A percentile compares a stretch with the other conserved stretches of the same genome.
These are phyloP conservation scores for Suhomyces anneliseae DNA, from an alignment of 1,139 yeast genomes.

Conservation along the genomic window DNA sequence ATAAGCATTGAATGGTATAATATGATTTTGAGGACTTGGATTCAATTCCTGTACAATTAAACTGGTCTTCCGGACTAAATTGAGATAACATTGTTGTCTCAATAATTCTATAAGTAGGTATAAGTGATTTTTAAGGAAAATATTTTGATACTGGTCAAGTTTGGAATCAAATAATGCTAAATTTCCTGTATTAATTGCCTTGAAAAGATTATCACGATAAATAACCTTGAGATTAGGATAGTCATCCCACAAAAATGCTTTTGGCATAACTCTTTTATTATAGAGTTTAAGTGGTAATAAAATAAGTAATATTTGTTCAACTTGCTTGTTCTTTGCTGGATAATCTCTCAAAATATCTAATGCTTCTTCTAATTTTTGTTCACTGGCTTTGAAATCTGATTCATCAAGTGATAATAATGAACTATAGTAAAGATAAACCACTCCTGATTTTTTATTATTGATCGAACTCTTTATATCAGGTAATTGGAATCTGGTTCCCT, in stretches of 20 bases:
- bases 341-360: constrained; percentile 33
- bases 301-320: constrained; percentile 45
- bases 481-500: constrained; percentile 46
- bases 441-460: constrained; percentile 50
- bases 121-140: constrained; percentile 60
- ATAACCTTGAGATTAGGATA: constrained; percentile 45
- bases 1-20: constrained; percentile 49
- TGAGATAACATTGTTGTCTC: constrained; percentile 51
- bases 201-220: constrained; percentile 50
- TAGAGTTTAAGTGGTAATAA: constrained; percentile 57
- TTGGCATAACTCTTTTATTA: constrained; percentile 43
- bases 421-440: constrained; percentile 64
- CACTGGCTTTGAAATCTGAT: constrained; percentile 55
- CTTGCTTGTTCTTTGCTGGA: constrained; percentile 26
- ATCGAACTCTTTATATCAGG: constrained; percentile 54
- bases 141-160: constrained; percentile 43
- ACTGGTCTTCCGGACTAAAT: constrained; percentile 53
- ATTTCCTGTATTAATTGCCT: constrained; percentile 57
- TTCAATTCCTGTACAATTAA: constrained; percentile 32
- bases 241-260: constrained; percentile 36
- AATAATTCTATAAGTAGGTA: constrained; percentile 62
- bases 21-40: constrained; percentile 25
- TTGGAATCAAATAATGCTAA: constrained; percentile 46
- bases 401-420: constrained; percentile 65
- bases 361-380: constrained; percentile 50